A percentile compares a stretch with the other conserved stretches of the same genome.
Conservation (phyloP, 306 rosid species). For the Acacia melanoxylon region DNA sequence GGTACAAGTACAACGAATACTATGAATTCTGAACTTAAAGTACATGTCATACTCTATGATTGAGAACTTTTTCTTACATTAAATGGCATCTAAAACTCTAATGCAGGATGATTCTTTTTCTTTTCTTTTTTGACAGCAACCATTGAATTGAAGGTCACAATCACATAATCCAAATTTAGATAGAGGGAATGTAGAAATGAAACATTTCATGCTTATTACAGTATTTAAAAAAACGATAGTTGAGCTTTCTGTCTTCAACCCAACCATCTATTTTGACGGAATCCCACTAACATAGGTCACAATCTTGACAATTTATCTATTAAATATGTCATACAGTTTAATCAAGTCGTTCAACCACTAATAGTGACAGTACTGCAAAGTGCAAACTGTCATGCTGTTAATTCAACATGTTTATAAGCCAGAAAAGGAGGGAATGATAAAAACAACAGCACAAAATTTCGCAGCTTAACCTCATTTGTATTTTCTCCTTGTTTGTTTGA, state of each 20-base stretch:
- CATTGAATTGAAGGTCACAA: not conserved
- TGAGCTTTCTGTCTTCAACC: not conserved
- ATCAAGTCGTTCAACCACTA: not conserved
- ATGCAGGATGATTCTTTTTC: not conserved
- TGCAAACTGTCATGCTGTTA: not conserved
- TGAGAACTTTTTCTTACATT: constrained; percentile 14
- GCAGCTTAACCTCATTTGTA: constrained; percentile 33
- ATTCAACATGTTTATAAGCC: not conserved
- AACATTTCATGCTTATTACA: not conserved
- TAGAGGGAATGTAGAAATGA: not conserved
- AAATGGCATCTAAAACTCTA: not conserved
- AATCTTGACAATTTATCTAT: not conserved
- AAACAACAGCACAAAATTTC: not conserved
- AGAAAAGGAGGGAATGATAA: not conserved
- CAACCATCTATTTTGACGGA: not conserved
- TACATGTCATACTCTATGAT: not conserved
- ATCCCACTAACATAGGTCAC: not conserved
- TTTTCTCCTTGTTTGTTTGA: constrained; percentile 40
- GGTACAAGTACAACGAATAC: not conserved
- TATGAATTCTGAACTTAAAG: not conserved
- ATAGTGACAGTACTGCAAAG: not conserved
- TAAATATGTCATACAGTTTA: not conserved
- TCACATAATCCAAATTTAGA: not conserved
- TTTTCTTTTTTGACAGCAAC: not conserved
- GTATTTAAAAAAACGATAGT: not conserved